Conservation (phyloP, 768 basidiomycete genomes). For the Naganishia vaughanmartiniae region DNA sequence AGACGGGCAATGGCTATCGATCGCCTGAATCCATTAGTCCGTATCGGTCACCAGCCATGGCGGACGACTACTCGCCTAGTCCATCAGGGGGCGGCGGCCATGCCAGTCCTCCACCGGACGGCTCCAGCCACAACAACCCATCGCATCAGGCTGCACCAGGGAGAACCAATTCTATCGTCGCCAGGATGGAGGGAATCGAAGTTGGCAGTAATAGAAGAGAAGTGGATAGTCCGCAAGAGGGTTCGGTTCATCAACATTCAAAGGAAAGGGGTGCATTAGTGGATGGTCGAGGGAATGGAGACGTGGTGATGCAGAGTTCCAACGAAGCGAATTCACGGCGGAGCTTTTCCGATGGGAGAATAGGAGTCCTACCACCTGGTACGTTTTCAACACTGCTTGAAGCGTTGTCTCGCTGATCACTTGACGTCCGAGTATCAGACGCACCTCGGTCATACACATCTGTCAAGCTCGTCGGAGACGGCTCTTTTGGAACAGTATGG, state of each 20-base stretch:
- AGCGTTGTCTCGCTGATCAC: not conserved
- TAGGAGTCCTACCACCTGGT: slow-evolving; percentile 32
- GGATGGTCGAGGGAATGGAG: slow-evolving; percentile 10
- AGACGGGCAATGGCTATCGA: not conserved
- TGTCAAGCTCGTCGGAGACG: slow-evolving; percentile 94
- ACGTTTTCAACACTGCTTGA: not conserved
- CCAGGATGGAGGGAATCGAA: slow-evolving; percentile 17
- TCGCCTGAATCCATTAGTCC: slow-evolving; percentile 13
- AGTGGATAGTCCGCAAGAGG: not conserved
- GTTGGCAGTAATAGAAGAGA: slow-evolving; percentile 20
- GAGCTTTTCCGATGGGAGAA: slow-evolving; percentile 23
- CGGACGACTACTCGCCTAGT: slow-evolving; percentile 17
- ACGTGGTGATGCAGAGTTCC: slow-evolving; percentile 13
- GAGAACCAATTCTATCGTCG: slow-evolving; percentile 16
- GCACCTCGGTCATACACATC: slow-evolving; percentile 87
- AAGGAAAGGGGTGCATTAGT: slow-evolving; percentile 1
- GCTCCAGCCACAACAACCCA: not conserved
- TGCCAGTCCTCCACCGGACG: not conserved
- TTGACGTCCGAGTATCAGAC: slow-evolving; percentile 54
- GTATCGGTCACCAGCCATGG: slow-evolving; percentile 15
- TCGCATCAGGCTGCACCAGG: not conserved
- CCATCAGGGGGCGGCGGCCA: not conserved
- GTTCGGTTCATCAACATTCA: not conserved
- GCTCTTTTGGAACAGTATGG: slow-evolving; percentile 97
- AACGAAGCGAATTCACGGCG: slow-evolving; percentile 11